These are phyloP conservation scores for Puccinia sorghi DNA, from an alignment of 1,284 basidiomycete species.

Conservation along the genomic window DNA sequence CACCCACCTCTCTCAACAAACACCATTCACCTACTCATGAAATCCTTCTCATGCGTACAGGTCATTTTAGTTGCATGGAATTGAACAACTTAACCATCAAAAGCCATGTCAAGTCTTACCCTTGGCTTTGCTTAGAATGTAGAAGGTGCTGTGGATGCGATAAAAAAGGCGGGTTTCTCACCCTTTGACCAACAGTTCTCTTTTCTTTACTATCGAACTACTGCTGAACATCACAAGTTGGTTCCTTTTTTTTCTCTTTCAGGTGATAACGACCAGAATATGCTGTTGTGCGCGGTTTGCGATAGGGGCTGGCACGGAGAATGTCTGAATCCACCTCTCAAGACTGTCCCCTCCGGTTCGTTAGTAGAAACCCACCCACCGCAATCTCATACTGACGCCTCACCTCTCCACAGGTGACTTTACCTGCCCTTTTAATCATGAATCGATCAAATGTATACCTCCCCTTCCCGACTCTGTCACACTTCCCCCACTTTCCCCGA, in stretches of 20 bases:
- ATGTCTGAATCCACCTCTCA: constrained; percentile 42
- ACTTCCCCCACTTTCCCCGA: constrained; percentile 22
- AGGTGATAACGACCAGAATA: constrained; percentile 41
- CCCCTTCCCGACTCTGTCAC: constrained; percentile 37
- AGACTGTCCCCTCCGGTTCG: constrained; percentile 34
- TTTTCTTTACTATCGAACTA: background rate
- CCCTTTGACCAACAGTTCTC: background rate
- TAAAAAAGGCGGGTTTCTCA: constrained; percentile 30
- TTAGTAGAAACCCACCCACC: background rate
- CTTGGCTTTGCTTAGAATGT: constrained; percentile 47
- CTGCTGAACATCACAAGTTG: background rate
- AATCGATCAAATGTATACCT: constrained; percentile 1
- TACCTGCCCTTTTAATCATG: constrained; percentile 40
- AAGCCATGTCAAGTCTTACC: constrained; percentile 41
- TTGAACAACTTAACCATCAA: constrained; percentile 37
- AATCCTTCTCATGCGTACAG: no score
- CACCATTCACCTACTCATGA: background rate
- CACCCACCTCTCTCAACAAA: background rate
- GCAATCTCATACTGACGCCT: background rate
- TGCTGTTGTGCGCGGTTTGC: constrained; percentile 38
- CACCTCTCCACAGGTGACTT: constrained; percentile 33
- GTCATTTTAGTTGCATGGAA: constrained; percentile 45
- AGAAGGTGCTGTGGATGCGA: constrained; percentile 39
- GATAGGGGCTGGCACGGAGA: constrained; percentile 45
- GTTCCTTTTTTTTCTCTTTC: background rate